Conservation (phyloP, 1,284 basidiomycete genomes). For the Cystobasidium slooffiae region DNA sequence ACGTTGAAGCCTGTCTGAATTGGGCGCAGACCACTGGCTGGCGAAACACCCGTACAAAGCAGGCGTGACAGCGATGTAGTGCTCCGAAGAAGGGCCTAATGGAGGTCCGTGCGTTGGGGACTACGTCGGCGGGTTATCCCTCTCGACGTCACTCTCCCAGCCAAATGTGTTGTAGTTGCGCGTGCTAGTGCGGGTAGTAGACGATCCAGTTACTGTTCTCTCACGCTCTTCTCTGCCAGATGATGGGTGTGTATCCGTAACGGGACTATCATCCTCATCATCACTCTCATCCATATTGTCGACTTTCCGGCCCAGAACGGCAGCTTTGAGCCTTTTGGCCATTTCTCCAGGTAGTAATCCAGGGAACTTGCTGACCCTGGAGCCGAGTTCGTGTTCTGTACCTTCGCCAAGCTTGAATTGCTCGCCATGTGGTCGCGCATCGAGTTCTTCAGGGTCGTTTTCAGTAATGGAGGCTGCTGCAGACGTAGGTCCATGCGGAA, state of each 20-base stretch:
- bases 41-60: neutral
- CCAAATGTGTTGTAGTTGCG: constrained; percentile 42
- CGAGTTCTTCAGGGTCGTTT: constrained; percentile 18
- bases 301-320: constrained; percentile 12
- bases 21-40: neutral
- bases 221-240: neutral
- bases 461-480: constrained; percentile 9
- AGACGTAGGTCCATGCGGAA: constrained; percentile 13
- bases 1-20: neutral
- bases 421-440: neutral
- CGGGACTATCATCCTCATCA: constrained; percentile 43
- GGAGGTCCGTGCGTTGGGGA: neutral
- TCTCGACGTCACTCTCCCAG: constrained; percentile 34
- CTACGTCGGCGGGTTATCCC: neutral
- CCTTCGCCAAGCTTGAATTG: constrained; percentile 28
- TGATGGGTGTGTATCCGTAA: constrained; percentile 8
- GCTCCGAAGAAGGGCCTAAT: neutral
- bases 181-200: neutral
- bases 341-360: constrained; percentile 34
- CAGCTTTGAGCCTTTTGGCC: constrained; percentile 32
- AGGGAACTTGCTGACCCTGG: constrained; percentile 13
- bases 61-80: neutral
- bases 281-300: constrained; percentile 35
- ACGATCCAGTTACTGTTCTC: neutral
- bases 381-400: constrained; percentile 22